These are phyloP conservation scores for Melastoma malabathricum DNA, from an alignment of 345 rosid genomes.

Conservation along the genomic window DNA sequence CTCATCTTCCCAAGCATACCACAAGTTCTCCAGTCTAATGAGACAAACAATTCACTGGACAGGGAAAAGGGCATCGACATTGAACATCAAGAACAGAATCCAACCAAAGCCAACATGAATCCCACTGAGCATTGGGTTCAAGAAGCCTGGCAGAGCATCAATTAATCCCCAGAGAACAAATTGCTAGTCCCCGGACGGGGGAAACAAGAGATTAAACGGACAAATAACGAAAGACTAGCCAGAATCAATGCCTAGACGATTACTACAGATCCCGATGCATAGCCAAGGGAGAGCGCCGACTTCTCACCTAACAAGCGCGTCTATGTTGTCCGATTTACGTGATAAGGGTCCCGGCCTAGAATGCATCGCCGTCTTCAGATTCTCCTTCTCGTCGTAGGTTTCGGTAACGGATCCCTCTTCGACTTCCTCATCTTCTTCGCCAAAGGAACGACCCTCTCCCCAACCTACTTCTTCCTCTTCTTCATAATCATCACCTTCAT, in stretches of 20 bases:
- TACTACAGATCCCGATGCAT: neutral
- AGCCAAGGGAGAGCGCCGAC: neutral
- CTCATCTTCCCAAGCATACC: no score
- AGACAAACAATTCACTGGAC: no score
- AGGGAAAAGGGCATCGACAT: no score
- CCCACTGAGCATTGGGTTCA: no score
- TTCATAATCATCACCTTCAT: conserved; percentile 7
- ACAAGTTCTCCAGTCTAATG: no score
- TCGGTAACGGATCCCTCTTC: neutral
- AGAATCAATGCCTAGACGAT: neutral
- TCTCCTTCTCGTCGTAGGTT: neutral
- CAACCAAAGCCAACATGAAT: no score
- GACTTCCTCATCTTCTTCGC: neutral
- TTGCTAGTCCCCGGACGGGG: no score
- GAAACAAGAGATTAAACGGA: no score
- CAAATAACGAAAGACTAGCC: no score
- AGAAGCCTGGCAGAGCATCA: no score
- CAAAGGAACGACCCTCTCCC: conserved; percentile 9
- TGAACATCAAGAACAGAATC: no score
- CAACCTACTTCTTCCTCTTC: conserved; percentile 15
- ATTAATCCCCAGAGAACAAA: no score
- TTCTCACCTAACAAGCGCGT: conserved; percentile 68
- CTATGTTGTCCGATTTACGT: conserved; percentile 74
- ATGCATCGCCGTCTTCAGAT: neutral
- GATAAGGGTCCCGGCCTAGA: conserved; percentile 13